Evolutionary conservation across 495 filamentous ascomycete genomes (phyloP), one percentile per base, ranked within the genome.

Genomic region (Aspergillus nidulans): DNA sequence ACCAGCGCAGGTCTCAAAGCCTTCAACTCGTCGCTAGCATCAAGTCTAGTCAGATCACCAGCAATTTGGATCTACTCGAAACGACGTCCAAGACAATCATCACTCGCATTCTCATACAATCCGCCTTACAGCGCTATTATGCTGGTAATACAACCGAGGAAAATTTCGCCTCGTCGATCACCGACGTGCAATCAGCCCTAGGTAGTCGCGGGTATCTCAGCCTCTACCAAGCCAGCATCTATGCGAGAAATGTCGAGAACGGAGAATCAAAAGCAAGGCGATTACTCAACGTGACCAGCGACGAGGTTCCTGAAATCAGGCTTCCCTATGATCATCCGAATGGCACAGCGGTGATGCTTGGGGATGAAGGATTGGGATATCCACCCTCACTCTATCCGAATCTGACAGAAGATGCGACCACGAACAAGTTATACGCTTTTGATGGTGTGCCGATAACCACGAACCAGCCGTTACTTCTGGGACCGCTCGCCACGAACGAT

Each of bases 1-100:
- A 45, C 21, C 53, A 65, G 21, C 57, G 25, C 21, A 81, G 78
- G 55, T 70, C 74, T 0, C 73, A 75, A 41, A 78, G 81, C 32
- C 81, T 95, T 26, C 71, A 85, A 24, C 79, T 96, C 46, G 89
- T 89, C 2, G 92, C 92, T 15, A 88, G 85, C 3, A 34, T 96
- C 64, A 96, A 95, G 68, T 85, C 91, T 23, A 82, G 86, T 19
- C 85, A 92, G 63, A 78, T 97, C 32, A 71, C 84, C n/a, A 84
- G 85, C 45, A 86, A 86, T 63, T 78, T 95, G 23, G 75, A 86
- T 30, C 77, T 92, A 38, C 81, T 92, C 55, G 83, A 90, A 69
- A 80, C 86, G 3, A 83, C 80, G 26, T 86, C 85, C 59, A 72
- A 77, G 39, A 81, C 83, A 52, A 84, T 89, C 45, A 69, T 84